Evolutionary conservation across 768 basidiomycete species (phyloP), one percentile per base, ranked within the genome.

Genomic region (Butyriboletus loyo): DNA sequence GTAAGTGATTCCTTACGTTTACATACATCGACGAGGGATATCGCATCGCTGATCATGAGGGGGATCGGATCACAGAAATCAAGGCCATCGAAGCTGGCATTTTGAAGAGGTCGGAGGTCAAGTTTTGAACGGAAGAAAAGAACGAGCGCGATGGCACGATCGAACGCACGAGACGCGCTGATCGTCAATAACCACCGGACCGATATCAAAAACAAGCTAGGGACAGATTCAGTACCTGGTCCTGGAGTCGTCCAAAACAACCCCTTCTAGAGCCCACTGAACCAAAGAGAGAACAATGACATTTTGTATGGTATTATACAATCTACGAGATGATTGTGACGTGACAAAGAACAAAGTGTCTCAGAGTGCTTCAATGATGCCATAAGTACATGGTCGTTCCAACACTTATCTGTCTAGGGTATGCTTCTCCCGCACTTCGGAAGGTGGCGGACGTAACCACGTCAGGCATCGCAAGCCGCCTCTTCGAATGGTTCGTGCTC

Each of bases 71-170:
- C 22, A 7, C 44, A 67, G 68, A 68, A 43, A 67, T 67, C 50
- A 70, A 59, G 51, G 68, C 66, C 6, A 61, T 68, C 44, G 68
- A 67, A 38, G 55, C 55, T 5, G 66, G 67, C 13, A 57, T 69
- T 43, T 46, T 65, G 50, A 63, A 66, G 17, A 35, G 45, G 14
- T 60, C 58, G 1, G 63, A 64, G 11, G 42, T 53, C 41, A 46
- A 45, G 15, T 61, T 66, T 50, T 64, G 51, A 66, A 11, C 15
- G 17, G 27, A n/a, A n/a, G 19, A 10, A 30, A 10, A 30, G 14
- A 24, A 36, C 13, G 14, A 7, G 21, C 41, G 24, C 31, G 28
- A n/a, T 21, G 24, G 43, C n/a, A 46, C 3, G 17, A 42, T 5
- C 17, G 28, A 35, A 37, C 7, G 30, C 30, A 32, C 10, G 7